These are phyloP conservation scores for Glonium stellatum DNA, from an alignment of 495 filamentous ascomycete genomes.

Conservation along the genomic window DNA sequence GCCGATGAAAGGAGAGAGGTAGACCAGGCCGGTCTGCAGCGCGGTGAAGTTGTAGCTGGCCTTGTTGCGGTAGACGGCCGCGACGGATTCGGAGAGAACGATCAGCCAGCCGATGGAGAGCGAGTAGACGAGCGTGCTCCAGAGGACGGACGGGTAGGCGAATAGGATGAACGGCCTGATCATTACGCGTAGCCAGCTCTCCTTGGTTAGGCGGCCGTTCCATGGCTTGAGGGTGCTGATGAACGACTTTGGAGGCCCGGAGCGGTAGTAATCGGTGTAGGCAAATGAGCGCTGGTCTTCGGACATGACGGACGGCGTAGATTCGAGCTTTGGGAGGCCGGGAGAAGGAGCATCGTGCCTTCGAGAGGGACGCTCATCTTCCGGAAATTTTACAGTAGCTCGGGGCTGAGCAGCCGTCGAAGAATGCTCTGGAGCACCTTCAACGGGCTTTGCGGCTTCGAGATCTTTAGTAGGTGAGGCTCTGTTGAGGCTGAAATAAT, in stretches of 20 bases:
- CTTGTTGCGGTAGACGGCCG: slow-evolving; percentile 63
- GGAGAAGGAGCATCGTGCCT: background rate
- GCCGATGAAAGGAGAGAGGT: slow-evolving; percentile 83
- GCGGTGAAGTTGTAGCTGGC: slow-evolving; percentile 69
- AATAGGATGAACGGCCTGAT: slow-evolving; percentile 77
- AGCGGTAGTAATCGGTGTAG: slow-evolving; percentile 30
- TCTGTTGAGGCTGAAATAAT: slow-evolving; percentile 8
- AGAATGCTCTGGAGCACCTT: background rate
- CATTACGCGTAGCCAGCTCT: slow-evolving; percentile 71
- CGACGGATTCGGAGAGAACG: slow-evolving; percentile 81
- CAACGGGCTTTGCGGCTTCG: background rate
- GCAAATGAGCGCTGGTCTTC: background rate
- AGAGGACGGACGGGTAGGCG: slow-evolving; percentile 81
- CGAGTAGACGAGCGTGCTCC: slow-evolving; percentile 78
- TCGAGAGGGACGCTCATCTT: background rate
- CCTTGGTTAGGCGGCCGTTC: slow-evolving; percentile 68
- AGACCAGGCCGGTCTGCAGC: slow-evolving; percentile 73
- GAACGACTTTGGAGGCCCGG: slow-evolving; percentile 58
- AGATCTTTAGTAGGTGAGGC: background rate
- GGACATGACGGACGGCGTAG: background rate
- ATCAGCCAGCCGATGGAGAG: slow-evolving; percentile 91
- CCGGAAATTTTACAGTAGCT: background rate
- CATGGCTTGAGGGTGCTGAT: slow-evolving; percentile 61
- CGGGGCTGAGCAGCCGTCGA: background rate
- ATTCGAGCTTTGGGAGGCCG: background rate